These are phyloP conservation scores for Erodium chrysanthum DNA, from an alignment of 441 rosid species.

Conservation along the genomic window DNA sequence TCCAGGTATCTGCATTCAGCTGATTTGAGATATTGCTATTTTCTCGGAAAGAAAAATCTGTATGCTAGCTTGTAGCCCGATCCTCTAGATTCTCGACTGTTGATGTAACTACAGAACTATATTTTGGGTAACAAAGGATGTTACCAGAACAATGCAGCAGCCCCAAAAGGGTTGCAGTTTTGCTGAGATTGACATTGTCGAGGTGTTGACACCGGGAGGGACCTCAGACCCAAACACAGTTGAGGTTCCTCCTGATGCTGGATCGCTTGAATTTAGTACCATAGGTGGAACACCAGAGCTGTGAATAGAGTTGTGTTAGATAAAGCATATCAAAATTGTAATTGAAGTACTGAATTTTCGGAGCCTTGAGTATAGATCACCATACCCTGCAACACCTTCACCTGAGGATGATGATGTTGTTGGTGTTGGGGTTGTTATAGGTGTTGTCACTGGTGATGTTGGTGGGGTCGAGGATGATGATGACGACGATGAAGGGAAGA, in stretches of 20 bases:
- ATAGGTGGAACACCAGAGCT: slow-evolving; percentile 65
- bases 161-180: slow-evolving; percentile 23
- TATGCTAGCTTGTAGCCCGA: slow-evolving; percentile 13
- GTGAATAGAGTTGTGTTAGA: slow-evolving; percentile 15
- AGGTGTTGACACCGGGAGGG: slow-evolving; percentile 39
- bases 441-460: slow-evolving; percentile 11
- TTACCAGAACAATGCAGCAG: slow-evolving; percentile 25
- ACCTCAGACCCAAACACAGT: slow-evolving; percentile 36
- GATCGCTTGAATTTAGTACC: slow-evolving; percentile 45
- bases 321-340: background rate
- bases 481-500: slow-evolving; percentile 46
- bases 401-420: slow-evolving; percentile 26
- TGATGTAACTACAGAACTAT: slow-evolving; percentile 32
- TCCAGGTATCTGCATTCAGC: background rate
- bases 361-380: slow-evolving; percentile 3
- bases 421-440: slow-evolving; percentile 9
- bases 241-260: slow-evolving; percentile 35
- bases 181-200: slow-evolving; percentile 39
- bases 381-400: slow-evolving; percentile 43
- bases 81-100: slow-evolving; percentile 9
- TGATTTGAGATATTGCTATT: slow-evolving; percentile 8
- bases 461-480: slow-evolving; percentile 37
- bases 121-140: slow-evolving; percentile 26
- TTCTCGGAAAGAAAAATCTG: slow-evolving; percentile 14
- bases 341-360: slow-evolving; percentile 9